Base-by-base conservation (phyloP, 306 rosid species). In the Albizia julibrissin region DNA sequence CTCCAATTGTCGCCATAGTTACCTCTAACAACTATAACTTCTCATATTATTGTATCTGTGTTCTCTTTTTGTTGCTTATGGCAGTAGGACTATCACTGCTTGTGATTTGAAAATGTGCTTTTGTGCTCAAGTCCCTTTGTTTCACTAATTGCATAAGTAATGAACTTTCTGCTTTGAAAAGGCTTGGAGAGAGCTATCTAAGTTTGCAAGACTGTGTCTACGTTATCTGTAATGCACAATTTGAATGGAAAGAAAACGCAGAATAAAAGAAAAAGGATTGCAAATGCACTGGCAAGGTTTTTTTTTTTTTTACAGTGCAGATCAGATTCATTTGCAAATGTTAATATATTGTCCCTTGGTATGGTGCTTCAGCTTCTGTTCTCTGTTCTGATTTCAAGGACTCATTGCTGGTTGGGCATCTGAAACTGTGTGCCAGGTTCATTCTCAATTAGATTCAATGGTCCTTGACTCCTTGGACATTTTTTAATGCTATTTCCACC, bases 121-220 rank as follows among this genome's bases (percentile, higher is more conserved):
- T 31, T 68, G 72, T 47, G 37, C 14, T 68, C 18, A 33, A 46
- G 72, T 19, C 47, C 47, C 72, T 33, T 16, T 19, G 26, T 34
- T 37, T 68, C 40, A 64, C 40, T n/a, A 52, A 52, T 52, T 6
- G 22, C n/a, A 29, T 29, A 29, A n/a, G 69, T 10, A 29, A 64
- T 64, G 69, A 16, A 64, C 69, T 64, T 64, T 64, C 40, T 27
- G 40, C 69, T 64, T 34, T 64, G 69, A 64, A 64, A 13, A 12
- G 37, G 68, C 68, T 62, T 62, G 34, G 68, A 61, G 68, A 62
- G 68, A 64, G 69, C 68, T 13, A 64, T 50, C 58, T 29, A 64
- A 29, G 40, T 16, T 29, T 29, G 69, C 26, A 27, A 13, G 18
- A 33, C 40, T 64, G 69, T 27, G 69, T 14, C 40, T 33, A 15